Evolutionary conservation across 225 moss, liverwort and hornwort species (phyloP).

Genomic region (Rhytidiadelphus loreus): DNA sequence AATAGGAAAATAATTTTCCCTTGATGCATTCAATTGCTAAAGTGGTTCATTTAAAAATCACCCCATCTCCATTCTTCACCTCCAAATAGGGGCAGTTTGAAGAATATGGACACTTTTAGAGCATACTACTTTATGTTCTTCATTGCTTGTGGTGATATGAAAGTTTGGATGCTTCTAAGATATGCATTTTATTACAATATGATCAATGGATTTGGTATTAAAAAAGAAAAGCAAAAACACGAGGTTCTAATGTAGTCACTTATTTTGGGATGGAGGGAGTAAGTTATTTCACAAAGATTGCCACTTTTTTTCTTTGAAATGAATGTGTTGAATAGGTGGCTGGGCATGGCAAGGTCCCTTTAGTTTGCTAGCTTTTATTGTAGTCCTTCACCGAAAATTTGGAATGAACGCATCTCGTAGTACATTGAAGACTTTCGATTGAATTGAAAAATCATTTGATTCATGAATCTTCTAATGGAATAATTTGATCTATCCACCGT

Average conservation of each 20-base stretch:
- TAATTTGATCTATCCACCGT: neutral
- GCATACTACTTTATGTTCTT: too few species aligned
- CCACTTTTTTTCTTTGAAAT: too few species aligned
- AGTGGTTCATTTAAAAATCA: too few species aligned
- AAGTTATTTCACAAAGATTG: neutral
- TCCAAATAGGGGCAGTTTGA: too few species aligned
- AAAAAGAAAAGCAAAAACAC: too few species aligned
- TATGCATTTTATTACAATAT: neutral
- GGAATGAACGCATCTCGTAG: fast-evolving
- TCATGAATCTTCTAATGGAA: neutral
- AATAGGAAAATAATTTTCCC: too few species aligned
- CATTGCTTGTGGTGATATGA: neutral
- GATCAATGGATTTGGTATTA: neutral
- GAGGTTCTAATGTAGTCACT: neutral
- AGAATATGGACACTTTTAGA: too few species aligned
- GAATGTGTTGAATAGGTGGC: neutral
- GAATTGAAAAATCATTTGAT: neutral
- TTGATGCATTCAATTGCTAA: too few species aligned
- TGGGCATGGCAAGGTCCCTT: neutral
- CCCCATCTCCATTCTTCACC: too few species aligned
- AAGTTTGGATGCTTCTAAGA: neutral
- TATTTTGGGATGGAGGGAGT: neutral
- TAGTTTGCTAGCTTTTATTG: neutral
- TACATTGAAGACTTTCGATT: neutral
- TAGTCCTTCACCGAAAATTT: neutral